Evolutionary conservation across 2,329 filamentous ascomycete genomes (phyloP), one percentile per base, ranked within the genome.

Genomic region (Colletotrichum sp.): DNA sequence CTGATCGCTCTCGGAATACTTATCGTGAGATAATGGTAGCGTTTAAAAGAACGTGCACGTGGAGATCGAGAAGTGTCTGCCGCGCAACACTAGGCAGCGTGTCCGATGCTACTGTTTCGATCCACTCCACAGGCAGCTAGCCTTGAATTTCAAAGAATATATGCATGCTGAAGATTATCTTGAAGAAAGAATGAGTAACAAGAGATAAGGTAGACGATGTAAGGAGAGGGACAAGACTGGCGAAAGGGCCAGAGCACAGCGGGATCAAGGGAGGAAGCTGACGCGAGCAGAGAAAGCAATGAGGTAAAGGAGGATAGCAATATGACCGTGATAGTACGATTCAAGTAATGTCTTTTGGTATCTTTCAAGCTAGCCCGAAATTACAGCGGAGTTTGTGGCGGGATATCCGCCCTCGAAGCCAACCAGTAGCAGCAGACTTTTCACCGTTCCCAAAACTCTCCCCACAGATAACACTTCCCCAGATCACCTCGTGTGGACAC

Each of bases 71-170:
- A 44, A 44, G 16, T 44, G 16, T 2, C 16, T 44, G 5, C 36
- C 16, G 36, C 16, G 36, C 34, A 44, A 18, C 36, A 18, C 1
- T 18, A 44, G 16, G 13, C 34, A 16, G 6, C 1, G 8, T 36
- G 6, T 16, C 6, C 5, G 8, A 36, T 44, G 16, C 36, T n/a
- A 44, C 8, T 9, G 36, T n/a, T 44, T 10, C 0, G 5, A 3
- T 44, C 10, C 36, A 44, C 3, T 44, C 16, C 16, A 18, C 10
- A n/a, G 36, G 8, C 8, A 44, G 8, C 16, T 5, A 44, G 6
- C 2, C 1, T 18, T 18, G 16, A 1, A 18, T 18, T 5, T 10
- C 1, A 1, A 44, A 6, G 36, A 10, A 10, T 0, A 44, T 18
- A 10, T 44, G 16, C 16, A 6, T 44, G 1, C 8, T 44, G 36